Percentiles rank a stretch among this genome's conserved stretches.
Evolutionary conservation across 106 monocot species (phyloP).

Genomic region (Phalaenopsis aphrodite): DNA sequence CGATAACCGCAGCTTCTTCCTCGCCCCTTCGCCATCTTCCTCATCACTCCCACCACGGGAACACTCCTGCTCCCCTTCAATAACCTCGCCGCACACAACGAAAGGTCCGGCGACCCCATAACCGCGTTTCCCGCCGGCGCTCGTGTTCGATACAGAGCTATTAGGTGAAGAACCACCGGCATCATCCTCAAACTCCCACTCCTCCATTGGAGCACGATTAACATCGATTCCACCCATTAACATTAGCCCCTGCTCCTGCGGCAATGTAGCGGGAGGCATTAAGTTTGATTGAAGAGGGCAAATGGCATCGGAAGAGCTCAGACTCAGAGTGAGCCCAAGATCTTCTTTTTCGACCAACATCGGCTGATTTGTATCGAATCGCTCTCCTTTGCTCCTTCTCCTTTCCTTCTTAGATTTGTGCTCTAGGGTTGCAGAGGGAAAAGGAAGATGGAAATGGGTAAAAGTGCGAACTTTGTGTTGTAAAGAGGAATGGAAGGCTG

Average conservation of each 20-base stretch:
- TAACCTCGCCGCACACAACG: too few species aligned
- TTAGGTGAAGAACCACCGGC: conserved; percentile 11
- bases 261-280: conserved; percentile 4
- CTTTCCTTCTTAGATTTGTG: not conserved
- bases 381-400: not conserved
- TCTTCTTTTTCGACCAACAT: conserved; percentile 18
- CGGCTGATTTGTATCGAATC: not conserved
- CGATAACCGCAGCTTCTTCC: conserved; percentile 78
- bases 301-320: not conserved
- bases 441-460: not conserved
- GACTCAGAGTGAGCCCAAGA: conserved; percentile 19
- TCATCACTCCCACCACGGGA: conserved; percentile 31
- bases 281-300: conserved; percentile 8
- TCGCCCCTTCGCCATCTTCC: conserved; percentile 47
- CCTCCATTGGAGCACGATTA: conserved; percentile 12
- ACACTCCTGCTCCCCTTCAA: conserved; percentile 13
- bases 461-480: not conserved
- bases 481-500: too few species aligned
- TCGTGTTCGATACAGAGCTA: conserved; percentile 13
- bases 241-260: not conserved
- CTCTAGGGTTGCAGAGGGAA: not conserved
- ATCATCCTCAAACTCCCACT: conserved; percentile 2
- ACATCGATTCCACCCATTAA: conserved; percentile 14
- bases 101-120: not conserved
- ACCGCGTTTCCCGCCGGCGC: conserved; percentile 4